Conservation (phyloP, 2,329 filamentous ascomycete species). For the Paecilomyces fulvus region DNA sequence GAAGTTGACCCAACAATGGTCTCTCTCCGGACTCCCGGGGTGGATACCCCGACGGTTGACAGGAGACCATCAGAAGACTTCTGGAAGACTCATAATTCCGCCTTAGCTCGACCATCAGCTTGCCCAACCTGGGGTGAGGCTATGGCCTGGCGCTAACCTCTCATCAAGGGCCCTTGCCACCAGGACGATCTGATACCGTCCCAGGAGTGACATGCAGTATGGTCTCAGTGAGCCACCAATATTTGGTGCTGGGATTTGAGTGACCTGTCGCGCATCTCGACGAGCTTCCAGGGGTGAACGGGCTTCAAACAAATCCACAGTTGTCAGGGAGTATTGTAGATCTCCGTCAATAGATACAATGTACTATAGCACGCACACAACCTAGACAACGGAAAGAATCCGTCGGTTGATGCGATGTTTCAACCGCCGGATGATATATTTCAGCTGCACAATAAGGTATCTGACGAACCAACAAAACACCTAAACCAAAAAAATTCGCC, state of each 20-base stretch:
- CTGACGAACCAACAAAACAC: background rate
- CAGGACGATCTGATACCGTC: background rate
- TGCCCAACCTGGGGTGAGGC: background rate
- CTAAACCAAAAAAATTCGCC: background rate
- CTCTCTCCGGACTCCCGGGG: constrained; percentile 6
- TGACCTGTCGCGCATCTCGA: background rate
- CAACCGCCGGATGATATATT: background rate
- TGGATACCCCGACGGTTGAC: constrained; percentile 4
- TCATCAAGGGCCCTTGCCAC: background rate
- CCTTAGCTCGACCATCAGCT: constrained; percentile 6
- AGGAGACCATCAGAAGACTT: constrained; percentile 6
- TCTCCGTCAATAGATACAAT: background rate
- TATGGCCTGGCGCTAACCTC: background rate
- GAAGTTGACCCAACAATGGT: constrained; percentile 1
- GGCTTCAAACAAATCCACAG: background rate
- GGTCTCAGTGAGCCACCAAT: background rate
- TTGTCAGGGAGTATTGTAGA: background rate
- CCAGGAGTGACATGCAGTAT: background rate
- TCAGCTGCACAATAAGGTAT: background rate
- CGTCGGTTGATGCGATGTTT: background rate
- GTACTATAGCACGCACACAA: background rate
- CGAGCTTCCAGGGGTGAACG: background rate
- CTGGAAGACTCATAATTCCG: constrained; percentile 4
- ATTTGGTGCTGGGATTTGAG: background rate
- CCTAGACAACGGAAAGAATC: no score